Conservation (phyloP, 148 eudicot genomes). For the Fallopia convolvulus region DNA sequence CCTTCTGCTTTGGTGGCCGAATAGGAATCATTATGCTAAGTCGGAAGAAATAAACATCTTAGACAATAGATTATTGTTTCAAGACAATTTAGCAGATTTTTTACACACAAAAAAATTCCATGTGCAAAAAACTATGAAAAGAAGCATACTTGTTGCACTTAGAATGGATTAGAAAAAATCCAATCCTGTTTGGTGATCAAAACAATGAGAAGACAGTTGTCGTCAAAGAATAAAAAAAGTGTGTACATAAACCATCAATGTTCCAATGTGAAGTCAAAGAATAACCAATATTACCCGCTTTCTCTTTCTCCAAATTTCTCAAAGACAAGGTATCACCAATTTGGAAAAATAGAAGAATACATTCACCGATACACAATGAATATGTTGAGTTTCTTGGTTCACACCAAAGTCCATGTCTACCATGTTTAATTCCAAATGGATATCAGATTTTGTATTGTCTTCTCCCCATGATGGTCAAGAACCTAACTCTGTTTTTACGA, state of each 20-base stretch:
- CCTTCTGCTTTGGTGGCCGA: slow-evolving; percentile 95
- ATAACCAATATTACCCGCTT: not conserved
- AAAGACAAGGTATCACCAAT: not conserved
- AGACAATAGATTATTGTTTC: not conserved
- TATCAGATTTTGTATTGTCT: not conserved
- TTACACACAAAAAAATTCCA: not conserved
- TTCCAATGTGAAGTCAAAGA: not conserved
- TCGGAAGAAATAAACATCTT: not conserved
- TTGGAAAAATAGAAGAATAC: not conserved
- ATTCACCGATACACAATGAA: not conserved
- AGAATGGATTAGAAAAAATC: not conserved
- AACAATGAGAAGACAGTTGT: not conserved
- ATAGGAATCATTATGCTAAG: slow-evolving; percentile 86
- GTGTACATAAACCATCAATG: not conserved
- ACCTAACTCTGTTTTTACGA: not conserved
- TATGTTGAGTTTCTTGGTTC: not conserved
- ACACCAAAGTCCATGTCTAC: not conserved
- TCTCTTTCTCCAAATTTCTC: not conserved
- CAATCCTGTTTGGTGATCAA: not conserved
- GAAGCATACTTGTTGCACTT: not conserved
- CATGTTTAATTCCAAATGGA: not conserved
- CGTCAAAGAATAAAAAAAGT: not conserved
- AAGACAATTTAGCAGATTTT: not conserved
- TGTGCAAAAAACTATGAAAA: not conserved
- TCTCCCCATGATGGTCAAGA: not conserved